phyloP scores from a whole-genome alignment of 805 yeast species.

The Lachancea nothofagi region DNA sequence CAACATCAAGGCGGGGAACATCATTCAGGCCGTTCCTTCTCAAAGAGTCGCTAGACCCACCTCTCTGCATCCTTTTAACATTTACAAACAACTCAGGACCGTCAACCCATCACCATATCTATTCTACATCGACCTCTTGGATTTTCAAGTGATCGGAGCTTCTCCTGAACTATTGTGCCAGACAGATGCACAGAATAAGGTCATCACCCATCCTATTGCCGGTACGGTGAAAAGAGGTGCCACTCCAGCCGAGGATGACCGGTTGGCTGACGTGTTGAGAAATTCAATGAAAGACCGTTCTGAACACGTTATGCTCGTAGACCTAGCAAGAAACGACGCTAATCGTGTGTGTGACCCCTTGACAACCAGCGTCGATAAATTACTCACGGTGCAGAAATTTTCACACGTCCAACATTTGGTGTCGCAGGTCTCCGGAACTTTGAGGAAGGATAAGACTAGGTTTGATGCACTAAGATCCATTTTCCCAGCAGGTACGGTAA shows the following conservation, averaged over 20 bases:
- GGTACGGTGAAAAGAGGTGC: slow-evolving; percentile 92
- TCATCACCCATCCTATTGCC: slow-evolving; percentile 95
- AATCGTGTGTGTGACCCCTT: slow-evolving; percentile 89
- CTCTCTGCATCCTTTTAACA: slow-evolving; percentile 90
- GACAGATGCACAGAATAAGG: slow-evolving; percentile 62
- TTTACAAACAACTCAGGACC: slow-evolving; percentile 87
- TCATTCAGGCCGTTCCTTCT: slow-evolving; percentile 97
- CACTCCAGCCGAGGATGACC: slow-evolving; percentile 87
- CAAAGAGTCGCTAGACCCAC: slow-evolving; percentile 96
- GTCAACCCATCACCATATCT: slow-evolving; percentile 97
- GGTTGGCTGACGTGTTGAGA: slow-evolving; percentile 65
- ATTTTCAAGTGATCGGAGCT: slow-evolving; percentile 94
- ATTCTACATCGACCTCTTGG: slow-evolving; percentile 86
- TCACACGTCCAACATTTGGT: slow-evolving; percentile 97
- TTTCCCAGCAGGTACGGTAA: slow-evolving; percentile 98
- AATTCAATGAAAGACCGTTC: slow-evolving; percentile 87
- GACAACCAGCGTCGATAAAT: slow-evolving; percentile 79
- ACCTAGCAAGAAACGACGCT: slow-evolving; percentile 92
- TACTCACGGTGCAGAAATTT: slow-evolving; percentile 86
- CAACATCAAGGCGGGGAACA: slow-evolving; percentile 87
- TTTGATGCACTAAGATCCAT: slow-evolving; percentile 97
- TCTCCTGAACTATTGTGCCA: slow-evolving; percentile 92
- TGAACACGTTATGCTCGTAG: slow-evolving; percentile 98
- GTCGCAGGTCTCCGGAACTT: slow-evolving; percentile 87
- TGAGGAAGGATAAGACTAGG: slow-evolving; percentile 76